These are phyloP conservation scores for Boletus vinaceobasis DNA, from an alignment of 768 basidiomycete species.

Conservation along the genomic window DNA sequence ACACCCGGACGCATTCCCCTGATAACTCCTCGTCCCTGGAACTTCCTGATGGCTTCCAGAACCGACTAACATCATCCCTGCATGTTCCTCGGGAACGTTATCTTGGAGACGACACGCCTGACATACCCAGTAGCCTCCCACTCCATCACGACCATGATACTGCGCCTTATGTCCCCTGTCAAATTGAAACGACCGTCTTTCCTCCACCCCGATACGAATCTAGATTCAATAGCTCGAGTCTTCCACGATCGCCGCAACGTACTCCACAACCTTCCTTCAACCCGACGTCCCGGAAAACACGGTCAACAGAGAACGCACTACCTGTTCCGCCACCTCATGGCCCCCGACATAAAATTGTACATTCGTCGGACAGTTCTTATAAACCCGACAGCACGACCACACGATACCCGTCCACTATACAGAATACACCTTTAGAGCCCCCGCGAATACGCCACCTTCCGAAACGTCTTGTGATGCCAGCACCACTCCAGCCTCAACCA, in stretches of 20 bases:
- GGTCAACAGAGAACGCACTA: not conserved
- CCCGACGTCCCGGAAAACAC: slow-evolving; percentile 3
- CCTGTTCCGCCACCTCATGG: not conserved
- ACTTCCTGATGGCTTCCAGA: not conserved
- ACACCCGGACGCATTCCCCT: not conserved
- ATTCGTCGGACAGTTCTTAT: slow-evolving; percentile 9
- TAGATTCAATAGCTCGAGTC: not conserved
- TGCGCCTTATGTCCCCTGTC: slow-evolving; percentile 14
- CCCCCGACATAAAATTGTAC: slow-evolving; percentile 7
- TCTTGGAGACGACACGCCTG: slow-evolving; percentile 7
- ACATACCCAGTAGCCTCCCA: slow-evolving; percentile 4
- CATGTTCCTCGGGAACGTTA: slow-evolving; percentile 15
- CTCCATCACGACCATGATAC: slow-evolving; percentile 6
- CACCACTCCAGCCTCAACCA: slow-evolving; percentile 50
- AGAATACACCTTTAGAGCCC: slow-evolving; percentile 8
- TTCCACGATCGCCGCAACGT: slow-evolving; percentile 9
- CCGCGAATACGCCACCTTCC: slow-evolving; percentile 44
- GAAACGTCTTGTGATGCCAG: slow-evolving; percentile 70
- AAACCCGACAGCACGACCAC: not conserved
- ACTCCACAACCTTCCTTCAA: slow-evolving; percentile 3
- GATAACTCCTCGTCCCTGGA: not conserved
- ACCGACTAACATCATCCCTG: slow-evolving; percentile 1
- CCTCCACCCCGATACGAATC: slow-evolving; percentile 25
- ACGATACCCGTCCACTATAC: slow-evolving; percentile 7
- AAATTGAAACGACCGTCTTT: slow-evolving; percentile 11